Base-by-base conservation (phyloP, 805 yeast species). In the Monosporozyma servazzii region DNA sequence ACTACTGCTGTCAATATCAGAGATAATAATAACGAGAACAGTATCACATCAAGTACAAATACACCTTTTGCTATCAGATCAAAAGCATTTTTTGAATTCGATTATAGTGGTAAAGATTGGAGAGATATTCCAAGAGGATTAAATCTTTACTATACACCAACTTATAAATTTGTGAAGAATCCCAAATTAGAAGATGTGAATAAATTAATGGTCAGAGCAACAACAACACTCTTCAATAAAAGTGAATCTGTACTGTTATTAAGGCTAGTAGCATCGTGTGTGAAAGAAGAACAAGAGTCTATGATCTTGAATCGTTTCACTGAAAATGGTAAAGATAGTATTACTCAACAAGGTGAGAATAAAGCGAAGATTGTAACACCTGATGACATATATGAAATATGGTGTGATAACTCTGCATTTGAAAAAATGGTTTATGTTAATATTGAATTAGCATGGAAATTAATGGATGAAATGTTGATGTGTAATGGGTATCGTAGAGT, bases 381-480 rank as follows among this genome's bases (percentile, higher is more conserved):
- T 1, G 84, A 80, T 56, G 69, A 66, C 47, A 71, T 84, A 15
- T 76, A 79, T 58, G 70, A 72, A 46, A 68, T 65, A 51, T 71
- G 79, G 68, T 71, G 75, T 39, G 61, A 70, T 8, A 72, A 69
- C 51, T 62, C 61, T 64, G 69, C 71, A 1, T 80, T 83, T 61
- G 84, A 79, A 54, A 70, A 75, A 40, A 69, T 81, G 52, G 58
- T 83, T 18, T 72, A 71, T 23, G 67, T 70, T 51, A 81, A 83
- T 60, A 79, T 79, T 5, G 69, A 73, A 10, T 67, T 81, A 3
- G 76, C 82, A 0, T 76, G 79, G 61, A 70, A 76, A 17, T 69
- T 84, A 49, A 69, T 84, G 62, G 89, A 84, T 64, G 91, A 86
- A 65, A 68, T 86, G 73, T 69, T 85, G 50, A 83, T 84, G 87